phyloP scores from a whole-genome alignment of 1,284 basidiomycete genomes.

The Apiotrichum sp. region DNA sequence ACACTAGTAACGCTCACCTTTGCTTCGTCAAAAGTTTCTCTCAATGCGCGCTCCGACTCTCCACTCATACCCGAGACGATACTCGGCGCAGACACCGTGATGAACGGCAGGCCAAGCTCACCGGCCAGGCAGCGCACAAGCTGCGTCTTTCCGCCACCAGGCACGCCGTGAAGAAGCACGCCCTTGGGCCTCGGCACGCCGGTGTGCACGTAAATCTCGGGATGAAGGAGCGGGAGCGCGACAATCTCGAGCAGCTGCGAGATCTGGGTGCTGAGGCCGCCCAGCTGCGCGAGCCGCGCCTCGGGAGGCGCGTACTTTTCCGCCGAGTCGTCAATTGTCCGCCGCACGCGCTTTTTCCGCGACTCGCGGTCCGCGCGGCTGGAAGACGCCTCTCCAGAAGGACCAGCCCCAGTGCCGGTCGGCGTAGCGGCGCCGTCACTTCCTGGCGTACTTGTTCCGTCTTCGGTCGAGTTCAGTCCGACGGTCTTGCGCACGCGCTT shows the following conservation, averaged over 20 bases:
- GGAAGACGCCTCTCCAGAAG: not conserved
- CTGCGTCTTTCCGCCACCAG: conserved; percentile 93
- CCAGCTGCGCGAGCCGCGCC: conserved; percentile 67
- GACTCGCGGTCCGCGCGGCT: not conserved
- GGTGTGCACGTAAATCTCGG: conserved; percentile 88
- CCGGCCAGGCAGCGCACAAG: conserved; percentile 89
- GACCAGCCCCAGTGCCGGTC: not conserved
- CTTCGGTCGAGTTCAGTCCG: conserved; percentile 13
- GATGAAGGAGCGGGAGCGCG: conserved; percentile 88
- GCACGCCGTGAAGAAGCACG: conserved; percentile 91
- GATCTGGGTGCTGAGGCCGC: conserved; percentile 76
- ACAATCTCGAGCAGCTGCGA: conserved; percentile 94
- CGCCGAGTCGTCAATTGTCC: conserved; percentile 5
- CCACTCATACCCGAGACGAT: conserved; percentile 97
- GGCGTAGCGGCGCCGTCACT: conserved; percentile 5
- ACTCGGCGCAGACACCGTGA: conserved; percentile 85
- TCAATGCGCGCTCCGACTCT: conserved; percentile 89
- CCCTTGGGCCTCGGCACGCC: conserved; percentile 89
- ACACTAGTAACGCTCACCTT: conserved; percentile 54
- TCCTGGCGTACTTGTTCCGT: conserved; percentile 5
- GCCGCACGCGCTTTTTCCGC: conserved; percentile 18
- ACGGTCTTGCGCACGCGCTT: conserved; percentile 16
- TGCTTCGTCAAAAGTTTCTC: conserved; percentile 95
- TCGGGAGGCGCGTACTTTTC: conserved; percentile 44
- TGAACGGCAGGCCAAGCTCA: conserved; percentile 85